Evolutionary conservation across 2,329 filamentous ascomycete species (phyloP).

Genomic region (Emericellopsis atlantica): DNA sequence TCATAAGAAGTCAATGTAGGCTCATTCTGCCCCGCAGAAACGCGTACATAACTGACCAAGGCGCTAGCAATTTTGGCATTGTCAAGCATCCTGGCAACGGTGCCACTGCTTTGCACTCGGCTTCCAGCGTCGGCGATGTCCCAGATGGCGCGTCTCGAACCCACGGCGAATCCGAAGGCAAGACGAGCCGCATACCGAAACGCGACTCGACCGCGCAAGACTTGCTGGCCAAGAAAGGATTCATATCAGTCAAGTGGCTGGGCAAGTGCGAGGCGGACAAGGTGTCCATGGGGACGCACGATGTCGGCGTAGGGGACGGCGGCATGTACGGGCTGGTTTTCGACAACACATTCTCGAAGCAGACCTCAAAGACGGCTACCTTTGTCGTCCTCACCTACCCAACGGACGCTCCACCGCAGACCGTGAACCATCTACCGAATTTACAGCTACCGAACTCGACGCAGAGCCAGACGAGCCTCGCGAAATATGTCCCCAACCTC

Average conservation of each 20-base stretch:
- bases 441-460: conserved; percentile 26
- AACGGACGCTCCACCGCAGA: conserved; percentile 65
- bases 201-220: conserved; percentile 51
- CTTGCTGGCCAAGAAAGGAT: conserved; percentile 52
- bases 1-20: conserved; percentile 88
- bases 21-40: conserved; percentile 1
- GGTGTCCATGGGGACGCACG: conserved; percentile 80
- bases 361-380: conserved; percentile 85
- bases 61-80: conserved; percentile 73
- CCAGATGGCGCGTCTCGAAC: conserved; percentile 34
- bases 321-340: conserved; percentile 96
- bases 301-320: conserved; percentile 60
- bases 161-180: conserved; percentile 26
- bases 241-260: conserved; percentile 67
- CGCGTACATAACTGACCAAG: conserved; percentile 5
- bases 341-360: conserved; percentile 98
- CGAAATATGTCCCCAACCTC: conserved; percentile 28
- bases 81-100: conserved; percentile 87
- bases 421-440: conserved; percentile 56
- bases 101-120: conserved; percentile 30
- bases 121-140: conserved; percentile 27
- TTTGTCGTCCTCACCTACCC: conserved; percentile 93
- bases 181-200: conserved; percentile 34
- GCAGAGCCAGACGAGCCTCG: conserved; percentile 38
- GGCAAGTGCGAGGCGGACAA: conserved; percentile 96